These are phyloP conservation scores for Zygosaccharomyces pseudobailii DNA, from an alignment of 1,139 yeast genomes.

Conservation along the genomic window DNA sequence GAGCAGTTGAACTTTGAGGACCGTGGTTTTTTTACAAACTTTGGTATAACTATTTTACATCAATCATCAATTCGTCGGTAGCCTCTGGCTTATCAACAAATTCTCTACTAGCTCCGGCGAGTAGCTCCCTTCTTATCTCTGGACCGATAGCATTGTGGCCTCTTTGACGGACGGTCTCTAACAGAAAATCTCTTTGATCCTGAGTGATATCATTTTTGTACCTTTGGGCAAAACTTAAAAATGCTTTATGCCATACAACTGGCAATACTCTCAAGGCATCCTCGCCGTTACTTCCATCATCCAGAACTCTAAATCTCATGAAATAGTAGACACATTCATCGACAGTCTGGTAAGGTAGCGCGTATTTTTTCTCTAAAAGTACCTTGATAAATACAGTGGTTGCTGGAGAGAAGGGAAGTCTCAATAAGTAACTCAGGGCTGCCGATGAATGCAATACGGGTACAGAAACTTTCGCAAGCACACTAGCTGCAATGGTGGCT, in stretches of 20 bases:
- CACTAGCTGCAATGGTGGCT: conserved; percentile 93
- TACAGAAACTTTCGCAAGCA: conserved; percentile 79
- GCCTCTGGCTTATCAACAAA: conserved; percentile 24
- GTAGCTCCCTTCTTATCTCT: conserved; percentile 86
- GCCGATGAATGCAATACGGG: conserved; percentile 97
- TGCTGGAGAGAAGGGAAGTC: conserved; percentile 82
- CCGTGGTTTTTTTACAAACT: background rate
- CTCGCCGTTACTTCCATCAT: conserved; percentile 39
- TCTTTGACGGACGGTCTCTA: conserved; percentile 88
- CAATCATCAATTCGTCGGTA: conserved; percentile 32
- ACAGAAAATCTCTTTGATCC: conserved; percentile 89
- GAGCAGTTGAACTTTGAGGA: background rate
- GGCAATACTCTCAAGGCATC: conserved; percentile 66
- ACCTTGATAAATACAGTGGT: conserved; percentile 86
- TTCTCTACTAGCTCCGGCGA: conserved; percentile 67
- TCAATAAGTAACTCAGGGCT: conserved; percentile 79
- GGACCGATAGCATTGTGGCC: conserved; percentile 87
- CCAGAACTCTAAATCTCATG: conserved; percentile 70
- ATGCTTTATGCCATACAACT: conserved; percentile 95
- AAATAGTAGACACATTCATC: conserved; percentile 95
- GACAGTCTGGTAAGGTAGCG: conserved; percentile 91
- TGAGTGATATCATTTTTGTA: conserved; percentile 96
- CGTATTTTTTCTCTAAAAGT: conserved; percentile 88
- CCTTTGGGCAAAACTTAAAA: conserved; percentile 88
- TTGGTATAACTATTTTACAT: conserved; percentile 13